Evolutionary conservation across 1,139 yeast genomes (phyloP).

Genomic region (Geotrichum citri-aurantii): DNA sequence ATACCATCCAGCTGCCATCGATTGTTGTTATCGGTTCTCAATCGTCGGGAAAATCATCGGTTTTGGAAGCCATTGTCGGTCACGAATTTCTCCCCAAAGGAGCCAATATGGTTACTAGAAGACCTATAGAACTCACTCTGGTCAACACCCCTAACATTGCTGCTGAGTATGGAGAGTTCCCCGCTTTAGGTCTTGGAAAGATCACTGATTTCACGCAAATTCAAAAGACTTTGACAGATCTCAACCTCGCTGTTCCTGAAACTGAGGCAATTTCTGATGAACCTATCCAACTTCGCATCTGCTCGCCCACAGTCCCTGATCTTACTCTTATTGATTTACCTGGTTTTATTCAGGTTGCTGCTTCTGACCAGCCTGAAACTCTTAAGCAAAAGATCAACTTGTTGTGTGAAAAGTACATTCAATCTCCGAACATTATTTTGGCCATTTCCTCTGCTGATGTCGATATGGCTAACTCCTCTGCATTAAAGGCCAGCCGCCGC

Average conservation of each 20-base stretch:
- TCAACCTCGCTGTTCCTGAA: slow-evolving; percentile 88
- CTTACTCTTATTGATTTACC: slow-evolving; percentile 91
- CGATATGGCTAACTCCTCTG: slow-evolving; percentile 93
- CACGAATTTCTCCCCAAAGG: slow-evolving; percentile 94
- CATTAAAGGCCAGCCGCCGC: slow-evolving; percentile 83
- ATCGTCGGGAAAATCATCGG: slow-evolving; percentile 94
- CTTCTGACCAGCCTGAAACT: slow-evolving; percentile 89
- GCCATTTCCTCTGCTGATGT: slow-evolving; percentile 98
- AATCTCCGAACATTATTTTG: slow-evolving; percentile 85
- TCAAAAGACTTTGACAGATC: slow-evolving; percentile 74
- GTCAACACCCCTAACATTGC: slow-evolving; percentile 80
- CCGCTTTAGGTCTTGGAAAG: slow-evolving; percentile 75
- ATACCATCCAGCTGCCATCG: slow-evolving; percentile 77
- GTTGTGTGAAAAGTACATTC: slow-evolving; percentile 78
- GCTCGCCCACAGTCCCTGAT: slow-evolving; percentile 91
- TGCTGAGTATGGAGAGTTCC: slow-evolving; percentile 89
- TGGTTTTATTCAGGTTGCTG: slow-evolving; percentile 94
- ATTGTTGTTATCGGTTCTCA: slow-evolving; percentile 97
- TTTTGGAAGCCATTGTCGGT: slow-evolving; percentile 87
- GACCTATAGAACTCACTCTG: slow-evolving; percentile 90
- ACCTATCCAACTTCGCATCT: slow-evolving; percentile 85
- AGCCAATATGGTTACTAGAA: slow-evolving; percentile 88
- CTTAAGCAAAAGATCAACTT: slow-evolving; percentile 72
- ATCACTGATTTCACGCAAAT: slow-evolving; percentile 84
- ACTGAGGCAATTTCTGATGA: slow-evolving; percentile 81